These are phyloP conservation scores for Calonectria pteridis DNA, from an alignment of 2,329 filamentous ascomycete species.

Conservation along the genomic window DNA sequence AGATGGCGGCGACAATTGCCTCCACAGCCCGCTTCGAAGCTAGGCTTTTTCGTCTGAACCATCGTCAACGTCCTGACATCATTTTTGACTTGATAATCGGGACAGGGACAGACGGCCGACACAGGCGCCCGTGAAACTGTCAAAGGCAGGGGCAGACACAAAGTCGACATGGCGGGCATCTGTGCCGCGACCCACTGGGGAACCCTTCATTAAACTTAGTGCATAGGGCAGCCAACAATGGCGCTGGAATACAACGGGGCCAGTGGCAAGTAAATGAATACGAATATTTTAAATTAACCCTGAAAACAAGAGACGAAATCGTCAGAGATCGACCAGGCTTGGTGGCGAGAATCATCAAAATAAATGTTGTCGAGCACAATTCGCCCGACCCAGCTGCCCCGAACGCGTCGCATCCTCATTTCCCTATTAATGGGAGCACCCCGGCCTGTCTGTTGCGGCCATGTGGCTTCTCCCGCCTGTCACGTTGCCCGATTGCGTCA, in stretches of 20 bases:
- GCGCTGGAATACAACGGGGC: not conserved
- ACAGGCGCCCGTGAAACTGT: not conserved
- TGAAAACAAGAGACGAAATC: not conserved
- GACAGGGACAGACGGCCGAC: not conserved
- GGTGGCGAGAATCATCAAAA: not conserved
- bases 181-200: not conserved
- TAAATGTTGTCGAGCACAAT: not conserved
- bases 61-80: not conserved
- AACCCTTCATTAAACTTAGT: constrained; percentile 6
- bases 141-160: not conserved
- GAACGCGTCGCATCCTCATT: not conserved
- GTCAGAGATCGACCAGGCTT: not conserved
- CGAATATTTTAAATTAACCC: constrained; percentile 4
- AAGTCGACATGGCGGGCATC: not conserved
- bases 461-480: not conserved
- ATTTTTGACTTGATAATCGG: not conserved
- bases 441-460: not conserved
- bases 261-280: not conserved
- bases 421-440: not conserved
- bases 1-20: not conserved
- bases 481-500: not conserved
- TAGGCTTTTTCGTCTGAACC: not conserved
- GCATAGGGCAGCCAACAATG: not conserved
- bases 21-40: not conserved
- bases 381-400: not conserved